phyloP scores from a whole-genome alignment of 805 yeast species.

The Kuraishia molischiana region DNA sequence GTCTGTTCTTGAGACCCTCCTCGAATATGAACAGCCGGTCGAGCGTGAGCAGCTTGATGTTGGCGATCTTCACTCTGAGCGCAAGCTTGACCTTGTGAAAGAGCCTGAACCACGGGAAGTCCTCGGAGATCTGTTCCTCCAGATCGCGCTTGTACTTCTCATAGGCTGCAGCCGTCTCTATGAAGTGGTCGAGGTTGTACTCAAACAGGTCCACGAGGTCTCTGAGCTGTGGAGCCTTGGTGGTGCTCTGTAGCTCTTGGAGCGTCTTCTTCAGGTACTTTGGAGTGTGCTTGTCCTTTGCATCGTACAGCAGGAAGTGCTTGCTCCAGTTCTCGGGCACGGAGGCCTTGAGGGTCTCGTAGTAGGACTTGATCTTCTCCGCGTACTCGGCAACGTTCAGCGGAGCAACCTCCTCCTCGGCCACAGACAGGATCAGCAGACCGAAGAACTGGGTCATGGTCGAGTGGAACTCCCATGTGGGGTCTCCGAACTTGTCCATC shows the following conservation, averaged over 20 bases:
- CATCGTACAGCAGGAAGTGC: constrained; percentile 5
- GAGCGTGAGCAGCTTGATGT: constrained; percentile 40
- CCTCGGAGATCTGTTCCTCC: constrained; percentile 43
- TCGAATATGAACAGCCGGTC: constrained; percentile 44
- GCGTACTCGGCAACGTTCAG: constrained; percentile 41
- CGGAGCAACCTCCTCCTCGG: constrained; percentile 41
- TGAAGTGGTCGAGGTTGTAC: constrained; percentile 9
- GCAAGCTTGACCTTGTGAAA: constrained; percentile 50
- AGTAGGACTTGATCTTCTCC: constrained; percentile 27
- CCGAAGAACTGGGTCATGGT: constrained; percentile 53
- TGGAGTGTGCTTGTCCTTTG: constrained; percentile 1
- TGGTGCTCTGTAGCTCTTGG: neutral
- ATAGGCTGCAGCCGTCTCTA: constrained; percentile 24
- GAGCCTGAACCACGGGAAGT: constrained; percentile 71
- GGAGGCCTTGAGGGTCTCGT: constrained; percentile 12
- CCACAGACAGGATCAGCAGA: constrained; percentile 37
- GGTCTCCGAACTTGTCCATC: constrained; percentile 43
- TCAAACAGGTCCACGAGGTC: constrained; percentile 5
- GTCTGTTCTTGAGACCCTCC: constrained; percentile 36
- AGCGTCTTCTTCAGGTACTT: constrained; percentile 1
- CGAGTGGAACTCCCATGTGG: constrained; percentile 42
- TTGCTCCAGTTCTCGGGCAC: constrained; percentile 22
- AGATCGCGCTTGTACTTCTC: constrained; percentile 39
- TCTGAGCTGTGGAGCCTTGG: constrained; percentile 1
- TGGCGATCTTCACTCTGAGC: constrained; percentile 44